Base-by-base conservation (phyloP, 1,139 yeast species). In the Scheffersomyces illinoinensis region DNA sequence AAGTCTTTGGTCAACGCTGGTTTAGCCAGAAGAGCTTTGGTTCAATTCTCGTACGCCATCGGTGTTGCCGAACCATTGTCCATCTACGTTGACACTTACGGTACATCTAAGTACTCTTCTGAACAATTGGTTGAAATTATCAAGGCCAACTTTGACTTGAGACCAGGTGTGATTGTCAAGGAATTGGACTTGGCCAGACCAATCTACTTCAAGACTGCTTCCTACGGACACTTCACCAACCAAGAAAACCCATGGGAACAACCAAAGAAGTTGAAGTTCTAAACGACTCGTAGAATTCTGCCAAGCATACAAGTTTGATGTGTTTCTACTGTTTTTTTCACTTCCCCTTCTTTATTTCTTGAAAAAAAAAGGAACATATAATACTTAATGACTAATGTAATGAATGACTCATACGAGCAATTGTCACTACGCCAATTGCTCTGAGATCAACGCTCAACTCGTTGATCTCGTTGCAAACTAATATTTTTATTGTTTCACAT, bases 11-110 rank as follows among this genome's bases (percentile, higher is more conserved):
- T 95, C 67, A 84, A 86, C 71, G 97, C 99, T 66, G 96, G 96
- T 67, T 86, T 96, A 72, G 97, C 98, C 73, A 91, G 91, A 84
- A 93, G 99, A 85, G 97, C 95, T 65, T 88, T 95, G 74, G 99
- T 95, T 64, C 99, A 95, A 85, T 92, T 93, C 84, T 95, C 99
- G 58, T 95, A 95, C 79, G 99, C 99, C 76, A 95, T 95, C 79
- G 99, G 99, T 90, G 98, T 95, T 72, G 98, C 99, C 72, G 98
- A 96, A 84, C 99, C 99, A 75, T 89, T 96, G 77, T 92, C 98
- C 58, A 90, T 95, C 79, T 89, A 92, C 80, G 98, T 95, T 71
- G 98, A 96, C 82, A 89, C 98, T 64, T 96, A 96, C 80, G 99
- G 99, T 74, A 96, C 99, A 66, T 93, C 98, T 70, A 86, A 91